Evolutionary conservation across 768 basidiomycete genomes (phyloP), one percentile per base, ranked within the genome.

Genomic region (Phlebiopsis flavidoalba): DNA sequence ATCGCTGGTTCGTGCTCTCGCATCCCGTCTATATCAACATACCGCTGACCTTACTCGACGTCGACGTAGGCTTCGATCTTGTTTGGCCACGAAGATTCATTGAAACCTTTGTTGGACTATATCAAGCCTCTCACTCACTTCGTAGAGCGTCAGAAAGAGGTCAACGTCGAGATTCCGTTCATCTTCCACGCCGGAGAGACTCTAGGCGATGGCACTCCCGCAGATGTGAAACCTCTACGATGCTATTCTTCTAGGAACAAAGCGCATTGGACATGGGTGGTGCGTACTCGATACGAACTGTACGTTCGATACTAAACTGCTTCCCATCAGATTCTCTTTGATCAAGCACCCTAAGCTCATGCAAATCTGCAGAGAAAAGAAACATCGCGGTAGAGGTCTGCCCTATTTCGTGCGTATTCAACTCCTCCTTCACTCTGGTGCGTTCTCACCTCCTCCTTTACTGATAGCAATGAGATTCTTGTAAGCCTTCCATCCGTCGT

Each of bases 251-350:
- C 75, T 92, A 7, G 89, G 86, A 12, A 89, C 90, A 8, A 90
- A 85, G 68, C 82, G 89, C 21, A 92, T 92, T 58, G 91, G 91
- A 0, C 91, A 93, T 72, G 91, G 88, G 89, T n/a, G n/a, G n/a
- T 89, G 61, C 31, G 72, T 58, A 12, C n/a, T 3, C 19, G 6
- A 15, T 3, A 17, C 40, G 10, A 43, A 43, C 12, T 43, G 3
- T 3, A 31, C 46, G 17, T 17, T 17, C 19, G 36, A 22, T 21
- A 45, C 24, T 35, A 19, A 31, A 11, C 24, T 1, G n/a, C 3
- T 35, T 24, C 17, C 17, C 11, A 43, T 3, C 3, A 43, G 87
- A 6, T 91, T 84, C 69, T 90, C 89, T 7, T 73, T 92, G n/a
- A 78, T 81, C 36, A 91, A 89, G 67, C 90, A 92, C 68, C 89